Percentiles rank a stretch among this genome's conserved stretches.
phyloP scores from a whole-genome alignment of 257 asterid species.

The Ilex asprella region DNA sequence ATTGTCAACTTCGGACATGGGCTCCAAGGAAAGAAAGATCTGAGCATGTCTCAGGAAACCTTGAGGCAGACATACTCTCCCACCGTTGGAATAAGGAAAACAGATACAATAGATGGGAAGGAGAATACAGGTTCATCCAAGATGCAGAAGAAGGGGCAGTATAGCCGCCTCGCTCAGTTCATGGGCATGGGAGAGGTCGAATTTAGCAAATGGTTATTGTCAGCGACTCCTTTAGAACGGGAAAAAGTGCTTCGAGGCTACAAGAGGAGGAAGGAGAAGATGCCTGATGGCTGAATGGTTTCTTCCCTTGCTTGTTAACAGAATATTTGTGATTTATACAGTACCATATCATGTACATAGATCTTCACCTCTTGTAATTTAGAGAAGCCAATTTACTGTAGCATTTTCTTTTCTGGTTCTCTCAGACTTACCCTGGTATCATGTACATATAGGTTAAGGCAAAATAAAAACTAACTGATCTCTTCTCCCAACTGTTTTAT shows the following conservation, averaged over 20 bases:
- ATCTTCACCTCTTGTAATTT: not conserved
- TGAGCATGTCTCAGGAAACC: conserved; percentile 11
- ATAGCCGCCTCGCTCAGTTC: conserved; percentile 50
- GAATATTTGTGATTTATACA: not conserved
- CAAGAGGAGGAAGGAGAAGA: conserved; percentile 25
- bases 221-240: conserved; percentile 34
- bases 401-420: too few relatives aligned
- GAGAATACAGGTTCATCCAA: conserved; percentile 25
- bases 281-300: conserved; percentile 15
- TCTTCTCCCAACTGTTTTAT: too few relatives aligned
- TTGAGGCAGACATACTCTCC: conserved; percentile 3
- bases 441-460: too few relatives aligned
- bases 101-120: conserved; percentile 16
- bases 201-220: conserved; percentile 52
- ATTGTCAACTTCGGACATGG: conserved; percentile 55
- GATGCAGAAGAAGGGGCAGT: conserved; percentile 42
- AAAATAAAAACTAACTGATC: too few relatives aligned
- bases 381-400: too few relatives aligned
- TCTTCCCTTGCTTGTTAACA: too few relatives aligned
- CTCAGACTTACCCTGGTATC: too few relatives aligned
- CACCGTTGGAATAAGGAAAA: conserved; percentile 20
- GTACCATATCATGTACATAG: not conserved
- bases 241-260: conserved; percentile 24
- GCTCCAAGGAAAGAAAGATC: conserved; percentile 16
- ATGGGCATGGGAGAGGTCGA: conserved; percentile 67